phyloP scores from a whole-genome alignment of 2,329 filamentous ascomycete species.

The Phialocephala sp. region DNA sequence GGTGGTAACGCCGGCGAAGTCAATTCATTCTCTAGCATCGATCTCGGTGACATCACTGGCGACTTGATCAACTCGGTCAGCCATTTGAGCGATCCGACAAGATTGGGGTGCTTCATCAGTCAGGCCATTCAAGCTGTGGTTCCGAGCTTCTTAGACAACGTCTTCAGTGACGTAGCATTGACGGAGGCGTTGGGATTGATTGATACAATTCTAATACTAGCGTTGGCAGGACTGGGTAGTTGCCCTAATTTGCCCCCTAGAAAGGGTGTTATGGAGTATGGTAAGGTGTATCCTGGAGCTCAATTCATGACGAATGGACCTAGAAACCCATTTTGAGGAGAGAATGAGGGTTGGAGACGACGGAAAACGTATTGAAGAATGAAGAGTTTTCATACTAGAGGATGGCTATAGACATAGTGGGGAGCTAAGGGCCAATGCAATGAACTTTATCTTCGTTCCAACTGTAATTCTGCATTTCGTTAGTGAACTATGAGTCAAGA shows the following conservation, averaged over 20 bases:
- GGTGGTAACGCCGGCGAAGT: conserved; percentile 59
- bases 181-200: conserved; percentile 17
- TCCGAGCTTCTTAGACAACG: conserved; percentile 26
- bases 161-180: conserved; percentile 19
- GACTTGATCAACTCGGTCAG: conserved; percentile 48
- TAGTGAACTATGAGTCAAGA: too few relatives aligned
- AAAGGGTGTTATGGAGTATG: conserved; percentile 24
- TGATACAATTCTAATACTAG: conserved; percentile 23
- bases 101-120: conserved; percentile 27
- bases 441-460: too few relatives aligned
- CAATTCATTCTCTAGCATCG: conserved; percentile 56
- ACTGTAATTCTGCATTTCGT: too few relatives aligned
- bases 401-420: too few relatives aligned
- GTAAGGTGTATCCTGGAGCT: conserved; percentile 27
- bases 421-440: too few relatives aligned
- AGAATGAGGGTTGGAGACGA: neutral
- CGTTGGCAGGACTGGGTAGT: conserved; percentile 22
- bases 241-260: conserved; percentile 26
- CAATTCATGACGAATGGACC: conserved; percentile 17
- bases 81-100: conserved; percentile 23
- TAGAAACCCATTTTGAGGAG: conserved; percentile 10
- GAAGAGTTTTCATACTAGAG: too few relatives aligned
- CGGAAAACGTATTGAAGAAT: neutral
- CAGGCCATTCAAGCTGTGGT: conserved; percentile 27
- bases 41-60: conserved; percentile 48